These are phyloP conservation scores for Grosmannia penicillata DNA, from an alignment of 2,329 filamentous ascomycete genomes.

Conservation along the genomic window DNA sequence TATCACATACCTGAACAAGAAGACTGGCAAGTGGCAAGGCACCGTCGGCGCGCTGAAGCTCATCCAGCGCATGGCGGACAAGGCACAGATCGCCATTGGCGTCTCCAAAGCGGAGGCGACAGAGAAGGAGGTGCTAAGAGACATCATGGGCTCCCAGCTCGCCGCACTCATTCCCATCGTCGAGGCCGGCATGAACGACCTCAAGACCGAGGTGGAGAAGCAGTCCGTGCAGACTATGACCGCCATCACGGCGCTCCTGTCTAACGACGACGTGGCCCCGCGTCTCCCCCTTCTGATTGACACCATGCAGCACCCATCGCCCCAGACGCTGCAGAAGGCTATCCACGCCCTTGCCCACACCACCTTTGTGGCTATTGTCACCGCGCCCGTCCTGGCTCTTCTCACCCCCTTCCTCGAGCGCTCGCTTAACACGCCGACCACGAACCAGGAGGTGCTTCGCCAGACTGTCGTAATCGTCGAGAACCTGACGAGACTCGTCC, in stretches of 20 bases:
- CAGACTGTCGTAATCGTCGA: conserved; percentile 95
- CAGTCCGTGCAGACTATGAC: conserved; percentile 88
- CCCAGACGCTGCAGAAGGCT: conserved; percentile 80
- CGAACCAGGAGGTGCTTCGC: conserved; percentile 82
- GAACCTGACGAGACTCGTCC: conserved; percentile 95
- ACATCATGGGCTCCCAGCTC: conserved; percentile 78
- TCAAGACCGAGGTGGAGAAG: conserved; percentile 80
- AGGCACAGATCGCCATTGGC: conserved; percentile 74
- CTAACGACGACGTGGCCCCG: conserved; percentile 92
- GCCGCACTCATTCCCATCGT: conserved; percentile 81
- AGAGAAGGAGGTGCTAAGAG: conserved; percentile 78
- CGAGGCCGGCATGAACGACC: conserved; percentile 88
- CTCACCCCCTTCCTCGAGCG: conserved; percentile 90
- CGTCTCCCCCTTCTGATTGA: conserved; percentile 85
- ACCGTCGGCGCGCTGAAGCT: conserved; percentile 75
- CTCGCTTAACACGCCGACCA: conserved; percentile 80
- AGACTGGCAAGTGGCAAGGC: conserved; percentile 93
- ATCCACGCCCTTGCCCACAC: conserved; percentile 95
- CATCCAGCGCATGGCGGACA: conserved; percentile 86
- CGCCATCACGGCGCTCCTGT: conserved; percentile 73
- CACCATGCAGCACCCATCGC: conserved; percentile 86
- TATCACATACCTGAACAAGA: conserved; percentile 60
- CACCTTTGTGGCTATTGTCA: conserved; percentile 95
- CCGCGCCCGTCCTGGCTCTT: conserved; percentile 84
- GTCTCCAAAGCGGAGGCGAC: conserved; percentile 66